Percentiles rank a stretch among this genome's conserved stretches.
phyloP scores from a whole-genome alignment of 257 asterid species.

The Echium plantagineum region DNA sequence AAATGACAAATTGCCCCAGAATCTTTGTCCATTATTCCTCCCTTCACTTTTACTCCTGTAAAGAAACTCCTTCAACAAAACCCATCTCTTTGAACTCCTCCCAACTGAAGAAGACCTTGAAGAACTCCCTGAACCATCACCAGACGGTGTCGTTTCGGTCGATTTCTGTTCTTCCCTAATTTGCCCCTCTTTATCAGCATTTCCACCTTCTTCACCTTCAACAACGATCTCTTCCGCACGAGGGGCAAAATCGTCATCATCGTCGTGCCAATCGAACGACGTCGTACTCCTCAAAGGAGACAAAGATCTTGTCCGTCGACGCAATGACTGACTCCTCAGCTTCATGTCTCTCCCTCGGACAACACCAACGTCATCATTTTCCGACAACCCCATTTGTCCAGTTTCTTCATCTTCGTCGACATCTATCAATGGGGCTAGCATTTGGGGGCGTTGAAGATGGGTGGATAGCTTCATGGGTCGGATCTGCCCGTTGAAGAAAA shows the following conservation, averaged over 20 bases:
- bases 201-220: not conserved
- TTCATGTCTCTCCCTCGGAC: constrained; percentile 50
- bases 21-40: constrained; percentile 44
- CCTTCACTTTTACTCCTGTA: constrained; percentile 91
- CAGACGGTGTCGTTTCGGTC: constrained; percentile 31
- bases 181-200: not conserved
- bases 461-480: constrained; percentile 76
- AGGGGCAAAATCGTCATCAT: not conserved
- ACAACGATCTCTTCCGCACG: constrained; percentile 7
- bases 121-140: constrained; percentile 27
- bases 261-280: constrained; percentile 34
- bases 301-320: constrained; percentile 86
- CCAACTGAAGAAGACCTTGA: constrained; percentile 81
- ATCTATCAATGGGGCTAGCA: constrained; percentile 40
- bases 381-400: too few relatives aligned
- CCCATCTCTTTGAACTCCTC: constrained; percentile 66
- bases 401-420: constrained; percentile 25
- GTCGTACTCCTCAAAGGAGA: constrained; percentile 50
- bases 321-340: constrained; percentile 46
- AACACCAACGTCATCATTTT: constrained; percentile 9
- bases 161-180: constrained; percentile 9
- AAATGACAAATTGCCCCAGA: constrained; percentile 54
- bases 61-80: constrained; percentile 67
- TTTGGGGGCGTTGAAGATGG: constrained; percentile 51
- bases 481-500: constrained; percentile 84